Conservation (phyloP, 2,329 filamentous ascomycete genomes). For the Colletotrichum viniferum region DNA sequence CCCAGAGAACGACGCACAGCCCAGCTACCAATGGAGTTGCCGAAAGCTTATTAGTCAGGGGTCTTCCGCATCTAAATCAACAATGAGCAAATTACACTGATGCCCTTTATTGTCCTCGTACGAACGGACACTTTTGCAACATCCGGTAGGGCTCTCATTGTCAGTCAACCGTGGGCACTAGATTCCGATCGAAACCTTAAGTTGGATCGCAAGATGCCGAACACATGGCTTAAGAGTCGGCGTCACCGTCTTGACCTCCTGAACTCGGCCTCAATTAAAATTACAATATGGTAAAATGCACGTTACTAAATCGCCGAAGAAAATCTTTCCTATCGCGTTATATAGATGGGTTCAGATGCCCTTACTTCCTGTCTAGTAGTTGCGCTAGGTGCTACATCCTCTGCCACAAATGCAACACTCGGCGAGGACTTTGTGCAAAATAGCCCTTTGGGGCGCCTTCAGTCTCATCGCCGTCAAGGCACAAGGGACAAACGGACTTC, state of each 20-base stretch:
- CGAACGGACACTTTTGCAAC: neutral
- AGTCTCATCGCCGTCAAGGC: neutral
- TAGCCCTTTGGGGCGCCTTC: neutral
- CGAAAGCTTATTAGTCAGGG: neutral
- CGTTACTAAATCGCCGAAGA: accelerated
- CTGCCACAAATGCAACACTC: neutral
- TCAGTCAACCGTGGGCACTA: neutral
- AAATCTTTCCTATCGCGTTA: neutral
- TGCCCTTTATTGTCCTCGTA: neutral
- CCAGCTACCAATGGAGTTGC: neutral
- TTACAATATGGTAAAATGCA: neutral
- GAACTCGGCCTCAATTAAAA: neutral
- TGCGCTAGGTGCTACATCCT: neutral
- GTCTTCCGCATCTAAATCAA: neutral
- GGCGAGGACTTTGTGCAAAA: neutral
- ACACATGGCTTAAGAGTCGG: neutral
- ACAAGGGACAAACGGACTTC: neutral
- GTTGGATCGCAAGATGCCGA: neutral
- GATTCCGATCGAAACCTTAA: neutral
- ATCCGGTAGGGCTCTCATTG: neutral
- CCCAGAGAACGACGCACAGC: neutral
- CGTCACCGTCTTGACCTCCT: neutral
- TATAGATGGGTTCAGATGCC: neutral
- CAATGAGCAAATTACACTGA: neutral
- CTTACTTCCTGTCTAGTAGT: accelerated